Conservation (phyloP, 345 rosid genomes). For the Euphorbia tirucalli region DNA sequence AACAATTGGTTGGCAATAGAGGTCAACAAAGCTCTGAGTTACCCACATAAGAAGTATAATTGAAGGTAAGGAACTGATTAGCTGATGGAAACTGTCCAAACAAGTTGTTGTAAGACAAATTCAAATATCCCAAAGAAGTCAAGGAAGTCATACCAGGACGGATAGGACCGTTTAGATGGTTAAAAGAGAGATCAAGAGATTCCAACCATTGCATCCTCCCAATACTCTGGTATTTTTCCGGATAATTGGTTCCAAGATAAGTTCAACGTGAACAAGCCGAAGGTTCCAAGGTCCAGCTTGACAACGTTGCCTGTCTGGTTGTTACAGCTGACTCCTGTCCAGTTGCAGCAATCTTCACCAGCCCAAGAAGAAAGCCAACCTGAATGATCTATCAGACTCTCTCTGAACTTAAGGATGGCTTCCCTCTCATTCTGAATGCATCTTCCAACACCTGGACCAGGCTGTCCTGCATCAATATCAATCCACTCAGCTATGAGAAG, state of each 20-base stretch:
- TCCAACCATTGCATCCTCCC: constrained; percentile 3
- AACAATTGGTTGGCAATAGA: constrained; percentile 8
- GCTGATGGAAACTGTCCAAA: constrained; percentile 26
- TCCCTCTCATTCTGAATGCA: no score
- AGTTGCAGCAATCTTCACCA: constrained; percentile 25
- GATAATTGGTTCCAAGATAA: constrained; percentile 9
- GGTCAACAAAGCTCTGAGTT: constrained; percentile 17
- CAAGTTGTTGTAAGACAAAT: constrained; percentile 25
- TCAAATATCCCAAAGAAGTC: constrained; percentile 18
- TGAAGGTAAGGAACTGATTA: constrained; percentile 21
- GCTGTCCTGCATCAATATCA: not conserved
- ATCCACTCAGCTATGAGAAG: no score
- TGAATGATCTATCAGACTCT: not conserved
- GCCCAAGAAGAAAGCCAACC: not conserved
- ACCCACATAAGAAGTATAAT: constrained; percentile 19
- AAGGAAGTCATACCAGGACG: constrained; percentile 19
- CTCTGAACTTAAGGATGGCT: no score
- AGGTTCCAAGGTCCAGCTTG: constrained; percentile 10
- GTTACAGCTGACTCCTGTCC: constrained; percentile 26
- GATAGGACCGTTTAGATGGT: constrained; percentile 17
- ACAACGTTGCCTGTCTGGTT: constrained; percentile 16
- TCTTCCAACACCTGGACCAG: no score
- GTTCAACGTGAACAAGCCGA: not conserved
- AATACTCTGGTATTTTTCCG: constrained; percentile 13
- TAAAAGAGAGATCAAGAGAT: constrained; percentile 18